These are phyloP conservation scores for Prinsepia uniflora DNA, from an alignment of 306 rosid genomes.

Conservation along the genomic window DNA sequence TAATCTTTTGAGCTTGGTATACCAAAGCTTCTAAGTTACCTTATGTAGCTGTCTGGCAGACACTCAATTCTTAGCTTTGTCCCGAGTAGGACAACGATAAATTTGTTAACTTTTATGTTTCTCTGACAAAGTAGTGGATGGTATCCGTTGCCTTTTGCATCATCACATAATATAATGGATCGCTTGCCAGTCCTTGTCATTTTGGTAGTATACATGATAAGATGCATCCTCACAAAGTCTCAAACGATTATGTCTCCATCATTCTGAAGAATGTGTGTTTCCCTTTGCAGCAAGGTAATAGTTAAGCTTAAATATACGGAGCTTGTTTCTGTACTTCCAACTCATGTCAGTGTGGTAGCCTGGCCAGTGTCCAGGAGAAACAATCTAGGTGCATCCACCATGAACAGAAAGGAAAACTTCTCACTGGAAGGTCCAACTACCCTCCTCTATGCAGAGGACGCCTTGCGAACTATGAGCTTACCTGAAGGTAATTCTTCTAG, in stretches of 20 bases:
- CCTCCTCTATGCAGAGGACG: conserved; percentile 82
- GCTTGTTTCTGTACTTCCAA: conserved; percentile 70
- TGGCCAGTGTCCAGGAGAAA: conserved; percentile 67
- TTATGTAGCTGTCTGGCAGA: background rate
- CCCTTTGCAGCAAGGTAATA: conserved; percentile 75
- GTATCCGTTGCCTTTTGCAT: background rate
- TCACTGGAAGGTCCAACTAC: conserved; percentile 52
- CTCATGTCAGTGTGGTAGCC: conserved; percentile 62
- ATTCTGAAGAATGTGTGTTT: conserved; percentile 31
- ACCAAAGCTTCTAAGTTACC: background rate
- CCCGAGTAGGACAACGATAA: background rate
- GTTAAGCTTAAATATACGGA: conserved; percentile 78
- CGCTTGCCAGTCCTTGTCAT: background rate
- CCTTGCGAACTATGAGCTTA: conserved; percentile 76
- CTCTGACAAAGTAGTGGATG: background rate
- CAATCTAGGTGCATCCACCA: conserved; percentile 27
- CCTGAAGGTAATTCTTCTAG: conserved; percentile 62
- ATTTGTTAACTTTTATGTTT: background rate
- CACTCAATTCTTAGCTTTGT: background rate
- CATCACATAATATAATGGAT: conserved; percentile 2
- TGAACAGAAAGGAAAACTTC: conserved; percentile 61
- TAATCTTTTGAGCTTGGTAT: background rate
- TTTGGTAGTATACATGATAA: background rate
- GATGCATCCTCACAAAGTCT: background rate
- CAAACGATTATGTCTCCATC: background rate